Percentiles rank a stretch among this genome's conserved stretches.
Conservation (phyloP, 495 filamentous ascomycete species). For the Trichoderma gamsii region DNA sequence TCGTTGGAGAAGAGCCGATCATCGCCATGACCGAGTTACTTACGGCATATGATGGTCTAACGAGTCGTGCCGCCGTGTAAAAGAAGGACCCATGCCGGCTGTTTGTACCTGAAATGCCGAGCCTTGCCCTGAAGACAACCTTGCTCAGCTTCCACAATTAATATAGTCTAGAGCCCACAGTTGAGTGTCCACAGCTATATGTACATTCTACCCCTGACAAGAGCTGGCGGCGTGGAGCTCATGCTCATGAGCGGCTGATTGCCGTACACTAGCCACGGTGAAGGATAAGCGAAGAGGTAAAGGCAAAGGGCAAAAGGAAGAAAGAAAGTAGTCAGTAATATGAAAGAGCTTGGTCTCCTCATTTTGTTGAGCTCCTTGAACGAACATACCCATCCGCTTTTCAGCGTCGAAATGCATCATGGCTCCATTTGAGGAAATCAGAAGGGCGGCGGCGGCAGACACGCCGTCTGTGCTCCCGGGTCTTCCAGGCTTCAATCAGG, state of each 20-base stretch:
- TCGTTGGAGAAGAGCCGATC: not conserved
- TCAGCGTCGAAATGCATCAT: not conserved
- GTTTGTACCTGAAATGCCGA: not conserved
- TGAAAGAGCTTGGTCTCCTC: slow-evolving; percentile 2
- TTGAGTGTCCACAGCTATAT: not conserved
- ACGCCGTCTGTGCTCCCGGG: slow-evolving; percentile 11
- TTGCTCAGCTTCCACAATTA: not conserved
- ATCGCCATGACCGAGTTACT: not conserved
- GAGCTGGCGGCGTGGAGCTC: not conserved
- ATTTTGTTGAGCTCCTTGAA: not conserved
- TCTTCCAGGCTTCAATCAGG: slow-evolving; percentile 17
- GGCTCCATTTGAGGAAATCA: not conserved
- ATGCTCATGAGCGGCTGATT: not conserved
- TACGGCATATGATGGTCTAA: not conserved
- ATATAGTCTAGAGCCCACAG: not conserved
- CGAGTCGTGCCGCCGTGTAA: not conserved
- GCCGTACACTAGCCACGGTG: not conserved
- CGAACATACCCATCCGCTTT: not conserved
- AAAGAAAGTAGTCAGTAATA: not conserved
- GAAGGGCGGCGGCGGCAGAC: not conserved
- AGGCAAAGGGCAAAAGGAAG: not conserved
- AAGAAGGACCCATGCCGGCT: not conserved
- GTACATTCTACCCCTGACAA: not conserved
- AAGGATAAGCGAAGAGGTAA: not conserved
- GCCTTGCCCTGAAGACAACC: not conserved